These are phyloP conservation scores for Solanum bukasovii DNA, from an alignment of 257 asterid species.

Conservation along the genomic window DNA sequence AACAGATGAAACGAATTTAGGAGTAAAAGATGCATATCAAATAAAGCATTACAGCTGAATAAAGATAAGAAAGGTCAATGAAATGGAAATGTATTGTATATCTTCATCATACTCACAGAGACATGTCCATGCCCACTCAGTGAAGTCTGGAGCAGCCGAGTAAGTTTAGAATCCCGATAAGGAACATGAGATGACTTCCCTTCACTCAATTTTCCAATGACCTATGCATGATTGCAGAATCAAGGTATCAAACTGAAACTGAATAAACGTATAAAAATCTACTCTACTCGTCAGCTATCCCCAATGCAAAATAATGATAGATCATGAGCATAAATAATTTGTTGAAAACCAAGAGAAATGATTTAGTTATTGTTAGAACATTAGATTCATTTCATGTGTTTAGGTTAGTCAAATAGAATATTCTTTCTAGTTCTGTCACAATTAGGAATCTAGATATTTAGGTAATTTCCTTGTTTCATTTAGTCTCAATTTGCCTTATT, in stretches of 20 bases:
- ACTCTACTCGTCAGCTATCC: background rate
- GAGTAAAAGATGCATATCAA: background rate
- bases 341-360: background rate
- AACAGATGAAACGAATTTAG: background rate
- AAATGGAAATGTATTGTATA: background rate
- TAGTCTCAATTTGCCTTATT: background rate
- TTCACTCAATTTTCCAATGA: slow-evolving; percentile 96
- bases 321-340: background rate
- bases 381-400: background rate
- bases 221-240: slow-evolving; percentile 36
- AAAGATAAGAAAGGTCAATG: background rate
- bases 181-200: slow-evolving; percentile 97
- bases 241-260: slow-evolving; percentile 7
- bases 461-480: background rate
- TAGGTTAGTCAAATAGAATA: background rate
- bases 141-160: slow-evolving; percentile 92
- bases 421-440: background rate
- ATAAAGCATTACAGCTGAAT: background rate
- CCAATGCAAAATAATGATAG: background rate
- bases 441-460: background rate
- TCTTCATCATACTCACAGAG: slow-evolving; percentile 50
- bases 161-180: slow-evolving; percentile 93
- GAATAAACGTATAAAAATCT: background rate
- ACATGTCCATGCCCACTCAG: slow-evolving; percentile 98
- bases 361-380: background rate